Conservation (phyloP, 495 filamentous ascomycete species). For the Clohesyomyces aquaticus region DNA sequence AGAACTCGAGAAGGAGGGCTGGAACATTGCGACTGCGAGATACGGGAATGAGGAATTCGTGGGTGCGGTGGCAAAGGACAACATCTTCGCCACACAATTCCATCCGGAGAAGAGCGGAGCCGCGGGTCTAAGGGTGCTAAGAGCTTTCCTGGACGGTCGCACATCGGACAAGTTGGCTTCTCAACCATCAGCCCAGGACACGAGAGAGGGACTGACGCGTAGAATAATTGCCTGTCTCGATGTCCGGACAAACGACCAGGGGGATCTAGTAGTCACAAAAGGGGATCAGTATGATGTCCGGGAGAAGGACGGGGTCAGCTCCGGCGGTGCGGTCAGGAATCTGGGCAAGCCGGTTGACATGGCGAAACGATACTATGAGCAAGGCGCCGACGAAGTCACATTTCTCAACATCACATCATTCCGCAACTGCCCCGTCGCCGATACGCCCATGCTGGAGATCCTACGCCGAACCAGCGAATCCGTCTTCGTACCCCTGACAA, state of each 20-base stretch:
- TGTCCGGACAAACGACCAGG: conserved; percentile 92
- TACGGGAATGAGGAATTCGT: conserved; percentile 93
- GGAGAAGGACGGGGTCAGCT: conserved; percentile 67
- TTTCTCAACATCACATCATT: conserved; percentile 99
- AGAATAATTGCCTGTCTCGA: conserved; percentile 95
- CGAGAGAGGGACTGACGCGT: conserved; percentile 73
- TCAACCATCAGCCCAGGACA: conserved; percentile 28
- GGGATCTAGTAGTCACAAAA: conserved; percentile 96
- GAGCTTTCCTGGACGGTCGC: conserved; percentile 78
- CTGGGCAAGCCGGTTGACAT: conserved; percentile 95
- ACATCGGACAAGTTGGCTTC: conserved; percentile 52
- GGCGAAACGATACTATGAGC: conserved; percentile 91
- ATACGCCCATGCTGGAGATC: conserved; percentile 95
- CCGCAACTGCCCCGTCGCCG: conserved; percentile 86
- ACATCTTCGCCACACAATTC: conserved; percentile 91
- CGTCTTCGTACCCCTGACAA: conserved; percentile 95
- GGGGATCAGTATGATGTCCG: conserved; percentile 99
- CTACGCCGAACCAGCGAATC: conserved; percentile 82
- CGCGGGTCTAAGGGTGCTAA: conserved; percentile 80
- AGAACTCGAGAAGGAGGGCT: conserved; percentile 74
- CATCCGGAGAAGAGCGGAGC: conserved; percentile 96
- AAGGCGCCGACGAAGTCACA: conserved; percentile 94
- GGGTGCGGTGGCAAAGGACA: conserved; percentile 81
- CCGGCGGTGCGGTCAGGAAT: conserved; percentile 81
- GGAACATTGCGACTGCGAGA: conserved; percentile 82